Conservation (phyloP, 495 filamentous ascomycete species). For the Hypoxylon rickii region DNA sequence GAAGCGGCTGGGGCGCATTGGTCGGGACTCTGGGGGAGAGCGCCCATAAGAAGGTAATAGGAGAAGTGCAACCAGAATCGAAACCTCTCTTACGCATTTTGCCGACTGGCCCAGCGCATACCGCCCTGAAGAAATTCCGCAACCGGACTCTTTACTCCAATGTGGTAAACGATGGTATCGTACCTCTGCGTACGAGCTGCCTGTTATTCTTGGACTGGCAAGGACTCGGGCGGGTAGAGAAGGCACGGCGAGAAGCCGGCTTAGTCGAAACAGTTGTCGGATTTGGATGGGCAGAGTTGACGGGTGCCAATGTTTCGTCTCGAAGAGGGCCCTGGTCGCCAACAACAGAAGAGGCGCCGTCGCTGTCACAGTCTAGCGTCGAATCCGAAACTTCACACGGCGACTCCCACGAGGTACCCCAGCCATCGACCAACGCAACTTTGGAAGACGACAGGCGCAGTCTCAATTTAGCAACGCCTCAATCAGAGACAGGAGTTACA, state of each 20-base stretch:
- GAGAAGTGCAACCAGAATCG: constrained; percentile 70
- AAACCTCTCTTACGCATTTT: constrained; percentile 91
- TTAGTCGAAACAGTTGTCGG: constrained; percentile 88
- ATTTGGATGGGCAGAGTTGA: constrained; percentile 95
- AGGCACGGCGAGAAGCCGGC: constrained; percentile 88
- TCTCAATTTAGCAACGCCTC: constrained; percentile 41
- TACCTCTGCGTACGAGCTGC: constrained; percentile 91
- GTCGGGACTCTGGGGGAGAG: constrained; percentile 74
- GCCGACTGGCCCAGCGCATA: constrained; percentile 90
- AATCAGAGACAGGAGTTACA: constrained; percentile 23
- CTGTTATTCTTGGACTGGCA: constrained; percentile 97
- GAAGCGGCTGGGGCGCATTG: constrained; percentile 86
- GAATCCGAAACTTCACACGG: constrained; percentile 29
- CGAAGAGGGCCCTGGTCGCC: constrained; percentile 44
- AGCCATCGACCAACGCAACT: constrained; percentile 59
- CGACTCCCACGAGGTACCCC: constrained; percentile 58
- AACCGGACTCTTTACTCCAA: constrained; percentile 96
- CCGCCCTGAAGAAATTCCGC: constrained; percentile 81
- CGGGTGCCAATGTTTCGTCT: constrained; percentile 65
- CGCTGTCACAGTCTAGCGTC: constrained; percentile 16
- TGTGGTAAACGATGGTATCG: constrained; percentile 97
- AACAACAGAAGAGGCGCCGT: constrained; percentile 29
- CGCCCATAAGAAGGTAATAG: constrained; percentile 65
- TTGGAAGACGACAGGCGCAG: constrained; percentile 58
- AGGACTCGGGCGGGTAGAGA: constrained; percentile 89